phyloP scores from a whole-genome alignment of 352 stramenopile genomes.

The Phytophthora nicotianae region DNA sequence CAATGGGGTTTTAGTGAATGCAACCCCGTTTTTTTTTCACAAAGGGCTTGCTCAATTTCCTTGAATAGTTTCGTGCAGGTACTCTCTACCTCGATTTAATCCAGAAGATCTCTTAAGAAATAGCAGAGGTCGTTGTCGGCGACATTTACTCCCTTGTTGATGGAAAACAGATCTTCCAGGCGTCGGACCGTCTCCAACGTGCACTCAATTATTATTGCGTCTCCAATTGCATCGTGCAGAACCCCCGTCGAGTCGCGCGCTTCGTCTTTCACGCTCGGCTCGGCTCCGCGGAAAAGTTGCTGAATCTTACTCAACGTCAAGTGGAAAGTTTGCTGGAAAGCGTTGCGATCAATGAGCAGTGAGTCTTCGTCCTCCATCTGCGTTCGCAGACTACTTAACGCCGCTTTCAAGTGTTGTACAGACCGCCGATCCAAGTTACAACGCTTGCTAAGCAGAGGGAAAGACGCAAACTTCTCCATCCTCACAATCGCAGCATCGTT shows the following conservation, averaged over 20 bases:
- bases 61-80: slow-evolving; percentile 6
- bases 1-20: not conserved
- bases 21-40: not conserved
- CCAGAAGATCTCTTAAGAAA: slow-evolving; percentile 72
- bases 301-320: slow-evolving; percentile 44
- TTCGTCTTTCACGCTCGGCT: slow-evolving; percentile 2
- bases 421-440: slow-evolving; percentile 32
- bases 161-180: slow-evolving; percentile 60
- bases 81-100: slow-evolving; percentile 23
- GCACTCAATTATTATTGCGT: slow-evolving; percentile 47
- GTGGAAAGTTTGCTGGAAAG: slow-evolving; percentile 40
- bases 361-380: slow-evolving; percentile 74
- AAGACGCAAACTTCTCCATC: slow-evolving; percentile 55
- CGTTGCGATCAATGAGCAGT: slow-evolving; percentile 47
- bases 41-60: slow-evolving; percentile 1
- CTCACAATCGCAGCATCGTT: slow-evolving; percentile 31
- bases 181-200: slow-evolving; percentile 50
- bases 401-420: slow-evolving; percentile 36
- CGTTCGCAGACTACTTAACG: slow-evolving; percentile 51
- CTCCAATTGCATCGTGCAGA: slow-evolving; percentile 54
- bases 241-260: not conserved
- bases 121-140: slow-evolving; percentile 72
- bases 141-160: slow-evolving; percentile 41
- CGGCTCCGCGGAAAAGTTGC: slow-evolving; percentile 34
- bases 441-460: slow-evolving; percentile 60